Base-by-base conservation (phyloP, 441 rosid genomes). In the Gossypium schwendimanii region DNA sequence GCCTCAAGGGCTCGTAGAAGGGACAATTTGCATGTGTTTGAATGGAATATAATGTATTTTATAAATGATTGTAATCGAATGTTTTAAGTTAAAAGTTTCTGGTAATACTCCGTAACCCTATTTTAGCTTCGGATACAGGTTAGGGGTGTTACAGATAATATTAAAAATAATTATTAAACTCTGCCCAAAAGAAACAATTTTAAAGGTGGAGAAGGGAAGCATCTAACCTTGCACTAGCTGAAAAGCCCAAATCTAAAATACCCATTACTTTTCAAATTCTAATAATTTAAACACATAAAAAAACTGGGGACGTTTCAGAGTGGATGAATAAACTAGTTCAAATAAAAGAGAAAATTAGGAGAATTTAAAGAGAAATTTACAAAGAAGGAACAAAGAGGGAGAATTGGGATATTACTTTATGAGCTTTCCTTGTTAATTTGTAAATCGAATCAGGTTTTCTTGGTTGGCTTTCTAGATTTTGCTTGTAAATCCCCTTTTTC, bases 241-340 rank as follows among this genome's bases (percentile, higher is more conserved):
- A 60, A 52, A 49, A 7, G 73, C 78, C 74, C 80, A 76, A 80
- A 83, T 80, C 78, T 20, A 60, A 71, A 18, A 71, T 4, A 47
- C 18, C 6, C 24, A 60, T 47, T 17, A 17, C 17, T 17, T 45
- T 60, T 45, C 49, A 45, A 60, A 14, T 12, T 28, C 23, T 66
- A 6, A 71, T 60, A 18, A 60, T 18, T 71, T 26, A 21, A 28
- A 71, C 18, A 47, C 44, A 47, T 44, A 2, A 24, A 49, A 50
- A n/a, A 20, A 6, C 39, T 33, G 24, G 31, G 36, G 77, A 65
- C 33, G 52, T 47, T 45, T 8, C 1, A 75, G 36, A 73, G 78
- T 68, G 72, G 39, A 66, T 36, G 63, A 33, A 52, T 8, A 57
- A 41, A 12, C 55, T 5, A 64, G 54, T 65, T 65, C 20, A 65